phyloP scores from a whole-genome alignment of 306 rosid species.

The Lathyrus oleraceus region DNA sequence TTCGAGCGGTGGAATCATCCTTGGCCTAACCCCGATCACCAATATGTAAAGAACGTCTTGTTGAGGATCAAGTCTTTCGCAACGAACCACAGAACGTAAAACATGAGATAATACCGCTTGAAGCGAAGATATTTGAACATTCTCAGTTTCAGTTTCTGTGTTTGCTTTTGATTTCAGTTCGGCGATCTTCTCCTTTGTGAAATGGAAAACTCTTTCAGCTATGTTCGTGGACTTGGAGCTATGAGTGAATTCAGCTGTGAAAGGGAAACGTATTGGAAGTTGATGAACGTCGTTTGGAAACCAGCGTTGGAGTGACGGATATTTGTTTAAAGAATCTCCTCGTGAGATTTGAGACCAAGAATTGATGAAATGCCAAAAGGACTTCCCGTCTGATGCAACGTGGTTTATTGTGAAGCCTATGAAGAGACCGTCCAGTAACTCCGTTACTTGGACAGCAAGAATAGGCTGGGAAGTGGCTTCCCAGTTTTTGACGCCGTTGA shows the following conservation, averaged over 20 bases:
- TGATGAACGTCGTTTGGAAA: neutral
- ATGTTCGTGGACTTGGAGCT: neutral
- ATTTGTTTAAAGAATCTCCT: neutral
- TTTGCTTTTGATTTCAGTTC: neutral
- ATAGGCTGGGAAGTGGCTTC: neutral
- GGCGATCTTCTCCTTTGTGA: neutral
- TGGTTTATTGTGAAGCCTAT: neutral
- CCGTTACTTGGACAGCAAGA: neutral
- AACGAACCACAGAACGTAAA: neutral
- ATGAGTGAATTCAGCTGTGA: neutral
- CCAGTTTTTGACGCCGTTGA: neutral
- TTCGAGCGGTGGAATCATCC: neutral
- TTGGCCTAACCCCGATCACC: neutral
- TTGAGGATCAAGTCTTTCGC: neutral
- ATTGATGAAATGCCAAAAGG: neutral
- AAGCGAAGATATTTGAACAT: neutral
- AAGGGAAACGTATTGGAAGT: neutral
- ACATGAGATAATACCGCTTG: neutral
- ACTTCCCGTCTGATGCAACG: neutral
- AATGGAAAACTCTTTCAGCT: neutral
- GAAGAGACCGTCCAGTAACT: neutral
- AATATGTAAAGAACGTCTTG: neutral
- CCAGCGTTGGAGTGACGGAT: neutral
- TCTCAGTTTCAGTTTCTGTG: neutral
- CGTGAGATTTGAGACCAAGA: neutral